Base-by-base conservation (phyloP, 2,329 filamentous ascomycete genomes). In the Davidsoniella virescens region DNA sequence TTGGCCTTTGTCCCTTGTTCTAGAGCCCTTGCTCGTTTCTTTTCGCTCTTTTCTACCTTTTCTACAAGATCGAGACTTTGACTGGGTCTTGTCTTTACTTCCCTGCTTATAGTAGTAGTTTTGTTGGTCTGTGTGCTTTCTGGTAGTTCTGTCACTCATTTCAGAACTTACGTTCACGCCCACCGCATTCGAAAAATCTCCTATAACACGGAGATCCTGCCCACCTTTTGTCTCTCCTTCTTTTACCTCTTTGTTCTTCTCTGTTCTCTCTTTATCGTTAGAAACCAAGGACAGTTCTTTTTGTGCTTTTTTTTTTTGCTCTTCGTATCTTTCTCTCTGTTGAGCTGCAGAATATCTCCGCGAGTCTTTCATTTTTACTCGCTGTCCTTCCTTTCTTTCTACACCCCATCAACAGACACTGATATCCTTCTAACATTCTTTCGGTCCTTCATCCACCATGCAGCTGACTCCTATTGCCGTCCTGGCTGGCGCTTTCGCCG, bases 401-500 rank as follows among this genome's bases (percentile, higher is more conserved):
- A 49, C 23, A 43, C 12, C 18, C 41, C 41, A 36, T 43, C 38
- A 41, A 33, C 29, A 33, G 26, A 8, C 17, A 18, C 14, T 36
- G 9, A n/a, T 26, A 44, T 16, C 40, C 9, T 40, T 16, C 38
- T 33, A 23, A 49, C 47, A 17, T 40, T 26, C 38, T 26, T 20
- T 23, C 46, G 6, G 14, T 49, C 38, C 23, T 14, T 25, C 12
- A 14, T 43, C 18, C 18, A 12, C 12, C 17, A 69, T 70, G 67
- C 69, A 69, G 63, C 59, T 68, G 59, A 62, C 66, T 18, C 58
- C 65, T 50, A 54, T 63, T 41, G 44, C 67, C 50, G 33, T 66
- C 52, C 58, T 68, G 51, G 62, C 65, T 54, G 63, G 65, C 56
- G 66, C 65, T 60, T 57, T 68, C 45, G 50, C 54, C 52, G 47